phyloP scores from a whole-genome alignment of 257 asterid genomes.

The Nicotiana undulata region DNA sequence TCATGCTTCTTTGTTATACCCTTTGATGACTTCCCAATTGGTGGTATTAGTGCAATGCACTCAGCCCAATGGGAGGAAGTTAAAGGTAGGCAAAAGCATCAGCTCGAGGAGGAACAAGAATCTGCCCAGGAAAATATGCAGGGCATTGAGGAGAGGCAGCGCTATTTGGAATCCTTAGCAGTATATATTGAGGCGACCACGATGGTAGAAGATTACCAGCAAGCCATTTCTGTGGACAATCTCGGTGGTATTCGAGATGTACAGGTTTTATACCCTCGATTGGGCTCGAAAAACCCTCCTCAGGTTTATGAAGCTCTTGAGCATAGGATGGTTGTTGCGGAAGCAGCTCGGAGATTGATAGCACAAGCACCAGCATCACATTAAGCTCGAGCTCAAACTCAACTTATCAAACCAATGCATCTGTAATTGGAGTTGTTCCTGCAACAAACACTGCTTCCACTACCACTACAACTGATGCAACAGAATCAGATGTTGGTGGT shows the following conservation, averaged over 20 bases:
- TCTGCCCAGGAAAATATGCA: no score
- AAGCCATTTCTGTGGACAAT: constrained; percentile 62
- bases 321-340: constrained; percentile 67
- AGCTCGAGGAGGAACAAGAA: no score
- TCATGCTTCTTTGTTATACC: no score
- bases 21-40: no score
- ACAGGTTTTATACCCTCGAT: constrained; percentile 61
- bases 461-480: constrained; percentile 42
- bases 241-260: constrained; percentile 71
- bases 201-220: constrained; percentile 96
- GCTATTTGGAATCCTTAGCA: no score
- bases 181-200: constrained; percentile 79
- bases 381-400: constrained; percentile 73
- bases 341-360: constrained; percentile 94
- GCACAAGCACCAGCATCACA: constrained; percentile 68
- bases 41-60: no score
- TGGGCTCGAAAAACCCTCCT: constrained; percentile 67
- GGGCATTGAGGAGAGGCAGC: no score
- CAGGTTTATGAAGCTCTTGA: constrained; percentile 84
- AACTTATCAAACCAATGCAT: constrained; percentile 50
- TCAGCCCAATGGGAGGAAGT: no score
- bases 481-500: constrained; percentile 96
- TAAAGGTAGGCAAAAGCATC: no score
- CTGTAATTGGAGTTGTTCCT: constrained; percentile 37
- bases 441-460: constrained; percentile 30